A percentile compares a stretch with the other conserved stretches of the same genome.
Conservation (phyloP, 345 rosid species). For the Arabidopsis thaliana region TAIR10.1 NC_003070.9:2446001-2446500, state of each 20-base stretch:
- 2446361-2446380: not conserved
- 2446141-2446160: not conserved
- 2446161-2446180: slow-evolving; percentile 28
- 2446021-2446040: not conserved
- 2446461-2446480: slow-evolving; percentile 21
- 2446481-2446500: not conserved
- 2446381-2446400: not conserved
- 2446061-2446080: slow-evolving; percentile 5
- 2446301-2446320: slow-evolving; percentile 37
- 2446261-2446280: slow-evolving; percentile 47
- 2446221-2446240: slow-evolving; percentile 33
- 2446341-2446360: slow-evolving; percentile 56
- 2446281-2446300: slow-evolving; percentile 40
- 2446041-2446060: slow-evolving; percentile 15
- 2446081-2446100: slow-evolving; percentile 18
- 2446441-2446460: not conserved
- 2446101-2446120: slow-evolving; percentile 24
- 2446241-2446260: slow-evolving; percentile 24
- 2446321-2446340: slow-evolving; percentile 12
- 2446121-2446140: slow-evolving; percentile 21
- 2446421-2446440: not conserved
- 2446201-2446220: slow-evolving; percentile 42
- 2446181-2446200: slow-evolving; percentile 52
- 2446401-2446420: not conserved
- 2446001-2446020: not conserved